Conservation (phyloP, 208 protist species). For the Porcisia hertigi region DNA sequence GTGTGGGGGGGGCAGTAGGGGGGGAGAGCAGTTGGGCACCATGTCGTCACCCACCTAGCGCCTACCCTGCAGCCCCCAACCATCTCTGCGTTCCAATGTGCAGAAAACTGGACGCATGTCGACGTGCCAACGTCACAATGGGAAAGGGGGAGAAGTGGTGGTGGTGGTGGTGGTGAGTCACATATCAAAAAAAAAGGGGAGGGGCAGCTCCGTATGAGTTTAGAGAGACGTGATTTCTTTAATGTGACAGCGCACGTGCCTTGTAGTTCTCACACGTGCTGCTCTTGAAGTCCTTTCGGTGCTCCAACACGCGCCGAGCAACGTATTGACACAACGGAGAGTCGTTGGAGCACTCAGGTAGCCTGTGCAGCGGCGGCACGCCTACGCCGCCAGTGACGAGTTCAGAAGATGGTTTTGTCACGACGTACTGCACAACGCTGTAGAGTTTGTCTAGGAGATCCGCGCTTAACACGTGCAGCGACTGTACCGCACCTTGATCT, state of each 20-base stretch:
- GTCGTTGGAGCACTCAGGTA: constrained; percentile 47
- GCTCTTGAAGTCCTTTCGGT: constrained; percentile 45
- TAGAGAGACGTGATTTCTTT: background rate
- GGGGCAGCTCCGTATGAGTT: background rate
- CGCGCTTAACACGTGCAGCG: constrained; percentile 8
- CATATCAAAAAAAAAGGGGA: background rate
- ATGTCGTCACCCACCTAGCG: background rate
- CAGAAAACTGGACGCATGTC: background rate
- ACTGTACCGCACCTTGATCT: constrained; percentile 6
- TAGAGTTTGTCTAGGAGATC: constrained; percentile 46
- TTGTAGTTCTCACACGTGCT: constrained; percentile 26
- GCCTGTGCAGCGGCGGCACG: constrained; percentile 47
- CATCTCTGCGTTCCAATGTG: background rate
- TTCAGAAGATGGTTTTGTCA: constrained; percentile 47
- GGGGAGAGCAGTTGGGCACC: background rate
- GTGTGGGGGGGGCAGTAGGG: background rate
- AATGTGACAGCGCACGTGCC: constrained; percentile 5
- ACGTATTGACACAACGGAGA: constrained; percentile 76
- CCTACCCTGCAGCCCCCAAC: background rate
- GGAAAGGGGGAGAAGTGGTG: background rate
- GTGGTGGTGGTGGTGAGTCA: background rate
- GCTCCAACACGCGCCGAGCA: constrained; percentile 51
- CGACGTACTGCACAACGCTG: constrained; percentile 56
- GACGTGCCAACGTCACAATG: background rate
- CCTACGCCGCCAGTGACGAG: constrained; percentile 52